Conservation (phyloP, 2,329 filamentous ascomycete genomes). For the Rachicladosporium sp. region DNA sequence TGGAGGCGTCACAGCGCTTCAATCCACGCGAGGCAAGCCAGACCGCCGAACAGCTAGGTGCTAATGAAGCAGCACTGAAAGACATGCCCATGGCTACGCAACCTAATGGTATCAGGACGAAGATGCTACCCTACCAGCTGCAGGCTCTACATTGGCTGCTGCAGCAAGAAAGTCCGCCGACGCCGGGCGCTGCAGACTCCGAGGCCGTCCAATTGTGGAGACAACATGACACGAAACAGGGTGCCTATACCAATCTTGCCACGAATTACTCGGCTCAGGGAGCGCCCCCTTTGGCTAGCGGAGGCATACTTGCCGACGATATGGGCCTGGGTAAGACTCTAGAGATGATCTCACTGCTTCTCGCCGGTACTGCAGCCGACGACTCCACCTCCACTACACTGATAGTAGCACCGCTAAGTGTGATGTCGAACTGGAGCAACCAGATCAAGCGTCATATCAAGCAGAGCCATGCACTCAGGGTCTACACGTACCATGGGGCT, state of each 20-base stretch:
- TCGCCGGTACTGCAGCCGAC: slow-evolving; percentile 36
- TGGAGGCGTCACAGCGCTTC: slow-evolving; percentile 54
- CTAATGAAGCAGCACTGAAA: slow-evolving; percentile 56
- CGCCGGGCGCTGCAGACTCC: slow-evolving; percentile 45
- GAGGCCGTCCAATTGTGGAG: slow-evolving; percentile 71
- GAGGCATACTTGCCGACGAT: slow-evolving; percentile 79
- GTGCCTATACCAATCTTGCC: slow-evolving; percentile 53
- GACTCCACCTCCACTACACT: slow-evolving; percentile 39
- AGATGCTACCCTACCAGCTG: slow-evolving; percentile 67
- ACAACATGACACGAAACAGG: slow-evolving; percentile 21
- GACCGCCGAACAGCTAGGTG: slow-evolving; percentile 57
- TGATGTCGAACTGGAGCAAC: slow-evolving; percentile 83
- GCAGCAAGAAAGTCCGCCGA: slow-evolving; percentile 57
- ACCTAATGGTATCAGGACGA: slow-evolving; percentile 51
- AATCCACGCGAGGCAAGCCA: slow-evolving; percentile 53
- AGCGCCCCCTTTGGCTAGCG: slow-evolving; percentile 55
- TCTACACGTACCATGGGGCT: slow-evolving; percentile 63
- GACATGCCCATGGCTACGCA: slow-evolving; percentile 62
- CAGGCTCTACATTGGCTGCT: slow-evolving; percentile 74
- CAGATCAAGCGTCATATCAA: slow-evolving; percentile 65
- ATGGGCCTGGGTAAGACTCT: slow-evolving; percentile 90
- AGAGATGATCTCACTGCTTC: slow-evolving; percentile 68
- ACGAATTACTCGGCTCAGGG: slow-evolving; percentile 52
- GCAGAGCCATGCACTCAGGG: slow-evolving; percentile 46
- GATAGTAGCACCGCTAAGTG: slow-evolving; percentile 68